phyloP scores from a whole-genome alignment of 306 rosid genomes.

The Gastrolobium bilobum region DNA sequence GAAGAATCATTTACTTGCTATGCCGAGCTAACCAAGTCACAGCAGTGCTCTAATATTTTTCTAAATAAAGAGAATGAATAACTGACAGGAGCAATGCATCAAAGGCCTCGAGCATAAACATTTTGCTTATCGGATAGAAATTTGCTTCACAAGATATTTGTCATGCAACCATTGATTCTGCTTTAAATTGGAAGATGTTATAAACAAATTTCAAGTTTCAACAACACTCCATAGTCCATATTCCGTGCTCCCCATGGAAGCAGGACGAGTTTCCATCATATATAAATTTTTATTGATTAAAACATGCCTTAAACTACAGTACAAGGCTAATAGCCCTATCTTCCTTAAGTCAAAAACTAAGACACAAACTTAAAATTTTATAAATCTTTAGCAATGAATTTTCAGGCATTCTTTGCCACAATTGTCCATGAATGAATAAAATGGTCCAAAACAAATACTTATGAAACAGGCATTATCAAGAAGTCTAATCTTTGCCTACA shows the following conservation, averaged over 20 bases:
- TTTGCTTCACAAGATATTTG: not conserved
- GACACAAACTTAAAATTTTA: not conserved
- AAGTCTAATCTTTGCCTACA: not conserved
- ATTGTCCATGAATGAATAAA: constrained; percentile 10
- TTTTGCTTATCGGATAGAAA: not conserved
- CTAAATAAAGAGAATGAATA: constrained; percentile 17
- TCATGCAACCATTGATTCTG: constrained; percentile 23
- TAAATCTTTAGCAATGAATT: not conserved
- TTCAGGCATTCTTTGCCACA: constrained; percentile 8
- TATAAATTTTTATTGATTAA: constrained; percentile 1
- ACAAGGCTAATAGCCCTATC: constrained; percentile 11
- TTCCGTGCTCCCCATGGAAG: not conserved
- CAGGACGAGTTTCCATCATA: constrained; percentile 19
- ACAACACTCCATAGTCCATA: constrained; percentile 11
- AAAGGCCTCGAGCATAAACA: not conserved
- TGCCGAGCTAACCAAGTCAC: constrained; percentile 30
- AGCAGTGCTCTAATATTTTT: constrained; percentile 4
- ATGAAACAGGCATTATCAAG: not conserved
- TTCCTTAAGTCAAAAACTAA: not conserved
- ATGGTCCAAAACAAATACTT: constrained; percentile 4
- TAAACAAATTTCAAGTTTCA: not conserved
- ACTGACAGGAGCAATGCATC: not conserved
- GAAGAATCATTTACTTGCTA: constrained; percentile 27
- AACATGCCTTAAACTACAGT: constrained; percentile 3
- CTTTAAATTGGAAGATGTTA: constrained; percentile 4